Evolutionary conservation across 805 yeast species (phyloP).

Genomic region (Hyphopichia homilentoma): DNA sequence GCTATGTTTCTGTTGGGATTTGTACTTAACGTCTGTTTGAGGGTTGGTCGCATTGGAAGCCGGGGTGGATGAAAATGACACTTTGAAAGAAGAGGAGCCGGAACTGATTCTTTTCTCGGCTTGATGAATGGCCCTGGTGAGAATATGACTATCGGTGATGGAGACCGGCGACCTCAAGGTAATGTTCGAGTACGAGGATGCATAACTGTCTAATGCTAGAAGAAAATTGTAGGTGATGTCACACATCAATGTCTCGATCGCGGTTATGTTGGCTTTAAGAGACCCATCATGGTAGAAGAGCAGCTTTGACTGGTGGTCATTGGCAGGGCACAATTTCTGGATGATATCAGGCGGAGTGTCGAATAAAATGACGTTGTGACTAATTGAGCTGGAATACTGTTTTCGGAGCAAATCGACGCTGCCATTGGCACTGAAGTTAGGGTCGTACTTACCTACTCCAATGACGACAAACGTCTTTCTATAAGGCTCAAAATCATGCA

Average conservation of each 20-base stretch:
- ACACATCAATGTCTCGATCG: constrained; percentile 63
- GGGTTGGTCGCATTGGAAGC: constrained; percentile 4
- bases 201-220: constrained; percentile 59
- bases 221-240: constrained; percentile 67
- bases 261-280: constrained; percentile 21
- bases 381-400: constrained; percentile 49
- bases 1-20: constrained; percentile 44
- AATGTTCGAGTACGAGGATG: constrained; percentile 71
- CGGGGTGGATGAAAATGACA: constrained; percentile 18
- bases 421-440: constrained; percentile 5
- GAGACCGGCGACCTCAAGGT: constrained; percentile 81
- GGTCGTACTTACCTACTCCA: constrained; percentile 36
- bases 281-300: constrained; percentile 24
- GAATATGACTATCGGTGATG: constrained; percentile 46
- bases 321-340: constrained; percentile 10
- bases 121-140: constrained; percentile 36
- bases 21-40: constrained; percentile 23
- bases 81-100: constrained; percentile 34
- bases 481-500: constrained; percentile 88
- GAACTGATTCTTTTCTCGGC: constrained; percentile 44
- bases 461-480: constrained; percentile 67
- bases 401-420: constrained; percentile 32
- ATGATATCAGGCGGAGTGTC: constrained; percentile 33
- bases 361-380: constrained; percentile 54
- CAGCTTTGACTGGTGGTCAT: constrained; percentile 12